phyloP scores from a whole-genome alignment of 441 rosid genomes.

The Syzygium malaccense region DNA sequence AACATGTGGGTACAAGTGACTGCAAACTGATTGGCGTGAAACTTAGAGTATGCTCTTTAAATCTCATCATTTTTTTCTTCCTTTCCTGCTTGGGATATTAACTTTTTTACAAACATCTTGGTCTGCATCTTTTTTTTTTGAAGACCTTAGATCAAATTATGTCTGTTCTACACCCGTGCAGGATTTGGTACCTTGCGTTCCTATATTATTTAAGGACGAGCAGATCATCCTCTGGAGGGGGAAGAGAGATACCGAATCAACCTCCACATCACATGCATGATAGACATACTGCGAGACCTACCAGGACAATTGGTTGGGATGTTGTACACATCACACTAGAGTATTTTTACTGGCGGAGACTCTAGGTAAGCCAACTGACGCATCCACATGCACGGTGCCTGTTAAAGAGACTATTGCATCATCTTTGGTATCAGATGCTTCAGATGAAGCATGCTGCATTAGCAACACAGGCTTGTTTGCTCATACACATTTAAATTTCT shows the following conservation, averaged over 20 bases:
- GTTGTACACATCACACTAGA: not conserved
- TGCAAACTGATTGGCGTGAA: slow-evolving; percentile 83
- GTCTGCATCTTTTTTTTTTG: not conserved
- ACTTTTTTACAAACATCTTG: not conserved
- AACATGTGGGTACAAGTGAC: slow-evolving; percentile 66
- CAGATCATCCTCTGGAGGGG: slow-evolving; percentile 84
- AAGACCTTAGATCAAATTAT: not conserved
- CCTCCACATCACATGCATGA: not conserved
- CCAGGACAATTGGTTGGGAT: not conserved
- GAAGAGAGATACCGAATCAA: slow-evolving; percentile 2
- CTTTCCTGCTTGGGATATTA: not conserved
- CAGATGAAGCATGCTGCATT: not conserved
- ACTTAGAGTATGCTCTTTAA: slow-evolving; percentile 40
- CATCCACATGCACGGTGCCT: not conserved
- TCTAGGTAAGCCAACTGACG: not conserved
- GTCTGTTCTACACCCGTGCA: slow-evolving; percentile 10
- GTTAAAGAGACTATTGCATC: not conserved
- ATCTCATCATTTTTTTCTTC: not conserved
- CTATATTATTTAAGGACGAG: slow-evolving; percentile 72
- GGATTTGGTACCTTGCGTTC: slow-evolving; percentile 86
- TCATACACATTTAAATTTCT: not conserved
- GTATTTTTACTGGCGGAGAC: not conserved
- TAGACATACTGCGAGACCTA: not conserved
- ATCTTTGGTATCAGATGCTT: not conserved
- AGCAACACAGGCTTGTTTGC: not conserved